These are phyloP conservation scores for Fraxinus pennsylvanica DNA, from an alignment of 257 asterid species.

Conservation along the genomic window DNA sequence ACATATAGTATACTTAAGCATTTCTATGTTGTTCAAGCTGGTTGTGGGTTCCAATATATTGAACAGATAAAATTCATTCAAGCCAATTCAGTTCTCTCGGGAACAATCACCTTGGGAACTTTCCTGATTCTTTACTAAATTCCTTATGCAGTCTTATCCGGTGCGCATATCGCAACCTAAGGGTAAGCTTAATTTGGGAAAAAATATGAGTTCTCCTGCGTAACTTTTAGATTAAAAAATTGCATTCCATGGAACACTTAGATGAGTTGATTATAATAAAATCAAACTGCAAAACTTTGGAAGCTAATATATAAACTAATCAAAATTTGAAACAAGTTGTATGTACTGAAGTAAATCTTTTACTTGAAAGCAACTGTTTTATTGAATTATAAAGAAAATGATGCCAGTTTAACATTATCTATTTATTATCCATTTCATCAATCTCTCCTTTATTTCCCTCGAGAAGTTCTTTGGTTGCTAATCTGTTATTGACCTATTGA, in stretches of 20 bases:
- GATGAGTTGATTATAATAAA: not conserved
- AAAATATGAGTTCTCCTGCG: not conserved
- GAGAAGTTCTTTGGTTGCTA: not conserved
- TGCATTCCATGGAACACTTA: not conserved
- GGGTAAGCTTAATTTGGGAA: not conserved
- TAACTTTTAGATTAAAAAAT: not conserved
- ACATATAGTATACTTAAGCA: not conserved
- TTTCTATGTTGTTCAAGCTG: not conserved
- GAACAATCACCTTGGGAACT: not conserved
- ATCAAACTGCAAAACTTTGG: not conserved
- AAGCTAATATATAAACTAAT: not conserved
- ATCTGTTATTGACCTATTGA: not conserved
- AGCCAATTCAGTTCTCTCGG: not conserved
- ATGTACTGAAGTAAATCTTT: not conserved
- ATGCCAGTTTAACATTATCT: slow-evolving; percentile 8
- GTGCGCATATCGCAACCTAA: not conserved
- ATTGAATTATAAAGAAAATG: slow-evolving; percentile 8
- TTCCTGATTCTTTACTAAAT: not conserved
- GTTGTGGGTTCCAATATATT: not conserved
- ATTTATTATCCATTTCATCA: not conserved
- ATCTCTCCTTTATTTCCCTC: slow-evolving; percentile 4
- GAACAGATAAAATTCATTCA: not conserved
- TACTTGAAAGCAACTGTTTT: slow-evolving; percentile 10
- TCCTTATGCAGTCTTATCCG: not conserved
- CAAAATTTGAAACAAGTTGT: not conserved